Conservation (phyloP, 768 basidiomycete genomes). For the Lactarius vividus region DNA sequence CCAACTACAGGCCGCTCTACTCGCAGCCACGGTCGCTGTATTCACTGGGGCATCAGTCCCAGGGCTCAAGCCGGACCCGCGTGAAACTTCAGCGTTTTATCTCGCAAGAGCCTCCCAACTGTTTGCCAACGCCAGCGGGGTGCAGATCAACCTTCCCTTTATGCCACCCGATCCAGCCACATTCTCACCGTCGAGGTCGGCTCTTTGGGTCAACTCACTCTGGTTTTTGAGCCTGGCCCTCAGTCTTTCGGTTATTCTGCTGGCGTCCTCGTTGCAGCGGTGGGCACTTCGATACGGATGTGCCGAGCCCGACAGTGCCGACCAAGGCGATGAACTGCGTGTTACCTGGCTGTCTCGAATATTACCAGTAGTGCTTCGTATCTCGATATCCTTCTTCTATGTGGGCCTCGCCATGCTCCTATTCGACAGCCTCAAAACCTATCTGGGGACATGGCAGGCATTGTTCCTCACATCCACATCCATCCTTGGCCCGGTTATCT, state of each 20-base stretch:
- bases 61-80: slow-evolving; percentile 14
- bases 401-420: slow-evolving; percentile 18
- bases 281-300: not conserved
- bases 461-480: not conserved
- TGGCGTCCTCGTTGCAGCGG: slow-evolving; percentile 8
- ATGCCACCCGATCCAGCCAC: slow-evolving; percentile 7
- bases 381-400: slow-evolving; percentile 22
- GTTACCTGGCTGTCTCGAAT: not conserved
- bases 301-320: not conserved
- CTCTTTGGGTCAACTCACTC: slow-evolving; percentile 12
- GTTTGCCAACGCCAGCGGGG: not conserved
- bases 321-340: slow-evolving; percentile 1
- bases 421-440: slow-evolving; percentile 13
- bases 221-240: slow-evolving; percentile 21
- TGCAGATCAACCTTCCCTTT: not conserved
- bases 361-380: slow-evolving; percentile 11
- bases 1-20: slow-evolving; percentile 11
- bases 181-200: not conserved
- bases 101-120: slow-evolving; percentile 11
- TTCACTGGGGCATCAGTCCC: slow-evolving; percentile 13
- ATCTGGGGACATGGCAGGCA: slow-evolving; percentile 2
- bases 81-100: slow-evolving; percentile 16
- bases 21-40: slow-evolving; percentile 15
- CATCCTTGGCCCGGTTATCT: not conserved
- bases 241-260: slow-evolving; percentile 14